phyloP scores from a whole-genome alignment of 495 filamentous ascomycete species.

The Cudoniella acicularis region DNA sequence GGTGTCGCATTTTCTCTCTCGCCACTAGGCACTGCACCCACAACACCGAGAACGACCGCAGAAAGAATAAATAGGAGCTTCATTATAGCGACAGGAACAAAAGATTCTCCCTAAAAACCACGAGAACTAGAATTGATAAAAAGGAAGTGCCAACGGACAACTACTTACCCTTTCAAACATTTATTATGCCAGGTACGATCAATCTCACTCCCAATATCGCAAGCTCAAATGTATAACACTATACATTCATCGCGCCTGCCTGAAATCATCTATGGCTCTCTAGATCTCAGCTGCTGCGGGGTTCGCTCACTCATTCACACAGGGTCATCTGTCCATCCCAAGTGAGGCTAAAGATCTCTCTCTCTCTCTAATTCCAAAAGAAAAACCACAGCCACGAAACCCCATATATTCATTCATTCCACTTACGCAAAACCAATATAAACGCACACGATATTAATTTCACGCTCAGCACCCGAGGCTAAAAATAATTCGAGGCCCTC shows the following conservation, averaged over 20 bases:
- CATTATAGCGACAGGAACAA: not conserved
- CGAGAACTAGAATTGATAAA: not conserved
- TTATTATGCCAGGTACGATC: not conserved
- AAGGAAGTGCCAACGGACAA: too few species aligned
- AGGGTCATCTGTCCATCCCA: not conserved
- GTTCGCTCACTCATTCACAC: too few species aligned
- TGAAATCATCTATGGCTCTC: not conserved
- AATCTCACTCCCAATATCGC: not conserved
- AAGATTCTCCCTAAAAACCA: not conserved
- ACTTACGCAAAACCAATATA: not conserved
- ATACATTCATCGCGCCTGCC: not conserved
- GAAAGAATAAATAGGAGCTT: not conserved
- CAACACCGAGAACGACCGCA: not conserved
- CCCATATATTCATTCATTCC: not conserved
- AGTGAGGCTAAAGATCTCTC: not conserved
- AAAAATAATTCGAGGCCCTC: too few species aligned
- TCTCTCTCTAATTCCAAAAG: too few species aligned
- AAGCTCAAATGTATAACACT: not conserved
- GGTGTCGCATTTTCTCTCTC: not conserved
- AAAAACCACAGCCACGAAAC: not conserved
- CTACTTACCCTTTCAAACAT: not conserved
- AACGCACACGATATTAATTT: not conserved
- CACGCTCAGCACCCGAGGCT: too few species aligned
- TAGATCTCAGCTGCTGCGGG: too few species aligned
- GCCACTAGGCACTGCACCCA: not conserved